A percentile compares a stretch with the other conserved stretches of the same genome.
Evolutionary conservation across 352 stramenopile species (phyloP).

Genomic region (Phytopythium oedochilum): DNA sequence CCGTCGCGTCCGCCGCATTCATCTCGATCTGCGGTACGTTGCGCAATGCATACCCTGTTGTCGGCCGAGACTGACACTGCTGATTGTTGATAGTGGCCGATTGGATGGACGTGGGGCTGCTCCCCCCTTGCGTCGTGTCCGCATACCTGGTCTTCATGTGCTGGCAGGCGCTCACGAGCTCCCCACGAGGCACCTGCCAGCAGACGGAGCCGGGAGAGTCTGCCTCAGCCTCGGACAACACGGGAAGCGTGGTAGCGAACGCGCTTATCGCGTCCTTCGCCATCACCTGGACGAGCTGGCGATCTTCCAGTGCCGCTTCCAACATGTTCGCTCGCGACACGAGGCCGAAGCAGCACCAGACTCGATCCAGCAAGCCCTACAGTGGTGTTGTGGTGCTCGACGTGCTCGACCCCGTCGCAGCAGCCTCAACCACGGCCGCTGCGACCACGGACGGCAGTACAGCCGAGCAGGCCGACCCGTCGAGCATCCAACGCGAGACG

Average conservation of each 20-base stretch:
- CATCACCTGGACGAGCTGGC: constrained; percentile 70
- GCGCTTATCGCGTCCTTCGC: constrained; percentile 53
- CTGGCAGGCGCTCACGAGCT: constrained; percentile 66
- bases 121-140: constrained; percentile 70
- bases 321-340: constrained; percentile 37
- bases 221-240: constrained; percentile 12
- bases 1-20: constrained; percentile 57
- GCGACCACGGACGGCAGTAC: not conserved
- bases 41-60: too few relatives aligned
- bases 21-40: constrained; percentile 54
- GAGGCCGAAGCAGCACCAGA: constrained; percentile 11
- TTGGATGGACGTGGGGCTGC: constrained; percentile 67
- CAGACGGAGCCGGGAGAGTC: constrained; percentile 2
- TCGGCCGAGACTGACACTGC: too few relatives aligned
- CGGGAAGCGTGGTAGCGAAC: constrained; percentile 39
- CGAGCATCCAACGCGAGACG: constrained; percentile 46
- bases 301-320: constrained; percentile 50
- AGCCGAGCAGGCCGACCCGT: not conserved
- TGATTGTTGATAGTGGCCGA: constrained; percentile 33
- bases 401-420: constrained; percentile 38
- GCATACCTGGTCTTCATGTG: constrained; percentile 73
- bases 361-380: constrained; percentile 8
- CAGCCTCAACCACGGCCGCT: constrained; percentile 35
- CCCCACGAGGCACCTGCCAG: constrained; percentile 44
- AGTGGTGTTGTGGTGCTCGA: constrained; percentile 49